Base-by-base conservation (phyloP, 83 land plant genomes). In the Thuja plicata region DNA sequence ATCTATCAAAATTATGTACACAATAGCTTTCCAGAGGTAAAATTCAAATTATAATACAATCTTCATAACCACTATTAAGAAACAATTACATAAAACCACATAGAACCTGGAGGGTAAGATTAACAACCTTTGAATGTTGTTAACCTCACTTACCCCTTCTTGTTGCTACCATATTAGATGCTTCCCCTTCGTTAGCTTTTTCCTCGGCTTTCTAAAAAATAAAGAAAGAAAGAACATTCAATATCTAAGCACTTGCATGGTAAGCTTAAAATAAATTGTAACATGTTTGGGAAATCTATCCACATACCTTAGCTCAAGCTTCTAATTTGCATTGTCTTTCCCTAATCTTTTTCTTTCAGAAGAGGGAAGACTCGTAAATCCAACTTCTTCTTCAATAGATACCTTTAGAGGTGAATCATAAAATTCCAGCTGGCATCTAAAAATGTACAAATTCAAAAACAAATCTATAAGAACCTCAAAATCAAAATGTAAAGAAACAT, bases 281-380 rank as follows among this genome's bases (percentile, higher is more conserved):
- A 82, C 13, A 8, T 46, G 32, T 11, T 82, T 46, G 15, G 10
- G 11, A 82, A 27, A 52, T 1, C 35, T 82, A n/a, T 46, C 16
- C 84, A 89, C 45, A 84, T 80, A 97, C 99, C 93, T 94, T 98
- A 30, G 99, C 99, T 89, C 97, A 92, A 37, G 99, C 97, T 87
- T 94, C 98, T 37, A 95, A 98, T 90, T 98, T 98, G 16, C 97
- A 91, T 86, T 95, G 94, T 88, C 95, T 98, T 86, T 94, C 97
- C 82, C 94, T 95, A 89, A 97, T 54, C 86, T 97, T 93, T 96
- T 98, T 66, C 94, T 96, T 91, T 97, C 99, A 84, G 99, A 90
- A 55, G 99, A 92, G 90, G 91, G 93, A 87, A 98, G 89, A 40
- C 94, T 94, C 70, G 95, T 93, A 90, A 92, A 93, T 71, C 94